These are phyloP conservation scores for Mycena epipterygia DNA, from an alignment of 768 basidiomycete species.

Conservation along the genomic window DNA sequence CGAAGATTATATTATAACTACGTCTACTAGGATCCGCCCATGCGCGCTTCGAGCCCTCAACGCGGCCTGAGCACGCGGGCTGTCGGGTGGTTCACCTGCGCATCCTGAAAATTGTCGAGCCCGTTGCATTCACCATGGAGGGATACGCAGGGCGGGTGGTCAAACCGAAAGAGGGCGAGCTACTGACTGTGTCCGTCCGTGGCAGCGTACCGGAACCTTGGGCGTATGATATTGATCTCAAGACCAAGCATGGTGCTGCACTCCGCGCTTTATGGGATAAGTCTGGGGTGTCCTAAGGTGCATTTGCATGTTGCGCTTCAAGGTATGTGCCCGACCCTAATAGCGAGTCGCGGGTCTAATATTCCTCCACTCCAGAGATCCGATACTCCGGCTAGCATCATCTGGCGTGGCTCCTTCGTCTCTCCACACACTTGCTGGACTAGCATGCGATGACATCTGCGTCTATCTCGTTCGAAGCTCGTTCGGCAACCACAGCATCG, in stretches of 20 bases:
- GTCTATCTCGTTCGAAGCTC: no score
- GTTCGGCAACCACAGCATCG: no score
- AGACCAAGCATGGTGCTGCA: neutral
- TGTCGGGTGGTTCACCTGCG: neutral
- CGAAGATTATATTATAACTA: neutral
- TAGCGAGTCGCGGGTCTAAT: no score
- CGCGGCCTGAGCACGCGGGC: neutral
- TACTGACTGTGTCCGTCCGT: neutral
- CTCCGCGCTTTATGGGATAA: neutral
- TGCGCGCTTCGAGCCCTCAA: neutral
- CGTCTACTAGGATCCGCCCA: neutral
- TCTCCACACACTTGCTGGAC: no score
- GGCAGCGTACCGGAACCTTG: neutral
- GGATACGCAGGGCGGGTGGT: neutral
- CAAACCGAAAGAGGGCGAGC: neutral
- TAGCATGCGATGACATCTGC: no score
- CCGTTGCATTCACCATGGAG: neutral
- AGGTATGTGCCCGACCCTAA: no score
- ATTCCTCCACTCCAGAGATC: no score
- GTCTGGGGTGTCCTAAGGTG: no score
- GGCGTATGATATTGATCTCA: neutral
- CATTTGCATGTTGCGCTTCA: no score
- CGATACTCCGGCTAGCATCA: no score
- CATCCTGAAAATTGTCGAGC: neutral
- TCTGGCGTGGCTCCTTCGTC: no score